A percentile compares a stretch with the other conserved stretches of the same genome.
Evolutionary conservation across 257 asterid genomes (phyloP).

Genomic region (Haberlea rhodopensis): DNA sequence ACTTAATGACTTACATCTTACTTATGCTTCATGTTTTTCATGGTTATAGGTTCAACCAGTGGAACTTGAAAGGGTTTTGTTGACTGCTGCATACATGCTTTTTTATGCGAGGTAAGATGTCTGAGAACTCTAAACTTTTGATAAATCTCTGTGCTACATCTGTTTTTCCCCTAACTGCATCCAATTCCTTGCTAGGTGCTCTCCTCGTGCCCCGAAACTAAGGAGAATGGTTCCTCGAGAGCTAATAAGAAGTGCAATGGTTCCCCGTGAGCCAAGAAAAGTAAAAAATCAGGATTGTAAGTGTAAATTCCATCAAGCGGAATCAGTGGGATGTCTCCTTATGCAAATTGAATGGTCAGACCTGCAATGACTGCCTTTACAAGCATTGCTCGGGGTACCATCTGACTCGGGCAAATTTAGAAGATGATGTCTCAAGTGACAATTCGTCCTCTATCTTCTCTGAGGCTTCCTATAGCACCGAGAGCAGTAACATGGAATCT

Average conservation of each 20-base stretch:
- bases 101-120: conserved; percentile 68
- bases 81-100: conserved; percentile 75
- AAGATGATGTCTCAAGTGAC: conserved; percentile 45
- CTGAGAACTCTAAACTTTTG: neutral
- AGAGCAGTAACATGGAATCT: conserved; percentile 57
- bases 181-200: conserved; percentile 49
- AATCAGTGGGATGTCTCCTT: conserved; percentile 40
- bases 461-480: conserved; percentile 65
- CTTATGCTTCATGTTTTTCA: conserved; percentile 4
- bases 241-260: conserved; percentile 39
- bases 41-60: conserved; percentile 55
- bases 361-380: conserved; percentile 27
- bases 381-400: conserved; percentile 21
- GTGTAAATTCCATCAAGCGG: conserved; percentile 33
- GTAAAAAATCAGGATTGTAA: conserved; percentile 28
- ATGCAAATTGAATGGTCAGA: conserved; percentile 22
- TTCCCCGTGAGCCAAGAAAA: conserved; percentile 39
- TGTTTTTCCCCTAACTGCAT: conserved; percentile 19
- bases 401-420: conserved; percentile 26
- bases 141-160: neutral
- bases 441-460: conserved; percentile 67
- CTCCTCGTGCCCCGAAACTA: conserved; percentile 74
- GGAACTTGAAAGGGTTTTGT: conserved; percentile 58
- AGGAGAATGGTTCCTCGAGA: too few relatives aligned
- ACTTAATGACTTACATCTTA: conserved; percentile 6